A percentile compares a stretch with the other conserved stretches of the same genome.
phyloP scores from a whole-genome alignment of 108 stramenopile genomes.

The Cyclotella atomus region DNA sequence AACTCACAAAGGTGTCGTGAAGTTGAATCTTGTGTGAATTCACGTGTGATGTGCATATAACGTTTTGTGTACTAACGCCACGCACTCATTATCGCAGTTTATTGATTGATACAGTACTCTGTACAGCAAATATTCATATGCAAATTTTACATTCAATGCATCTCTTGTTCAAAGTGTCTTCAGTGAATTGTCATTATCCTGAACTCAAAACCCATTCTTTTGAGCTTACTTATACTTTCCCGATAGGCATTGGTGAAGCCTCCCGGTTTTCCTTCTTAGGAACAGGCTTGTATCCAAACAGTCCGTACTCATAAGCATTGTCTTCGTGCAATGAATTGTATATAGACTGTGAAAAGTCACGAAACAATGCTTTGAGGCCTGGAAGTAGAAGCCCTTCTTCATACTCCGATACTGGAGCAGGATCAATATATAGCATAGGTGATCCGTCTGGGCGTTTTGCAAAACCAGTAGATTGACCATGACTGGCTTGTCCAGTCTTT shows the following conservation, averaged over 20 bases:
- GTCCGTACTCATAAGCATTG: slow-evolving; percentile 29
- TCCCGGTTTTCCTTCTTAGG: background rate
- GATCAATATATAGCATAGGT: slow-evolving; percentile 82
- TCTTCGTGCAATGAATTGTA: slow-evolving; percentile 24
- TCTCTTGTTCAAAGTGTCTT: background rate
- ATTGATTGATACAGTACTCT: background rate
- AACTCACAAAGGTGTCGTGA: no score
- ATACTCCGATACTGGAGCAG: slow-evolving; percentile 79
- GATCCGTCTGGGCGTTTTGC: slow-evolving; percentile 51
- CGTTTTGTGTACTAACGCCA: no score
- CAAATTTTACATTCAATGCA: background rate
- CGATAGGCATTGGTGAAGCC: background rate
- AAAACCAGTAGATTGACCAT: slow-evolving; percentile 34
- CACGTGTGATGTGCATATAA: no score
- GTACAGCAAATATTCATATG: background rate
- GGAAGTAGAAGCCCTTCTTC: slow-evolving; percentile 72
- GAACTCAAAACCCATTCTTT: no score
- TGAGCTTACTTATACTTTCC: background rate
- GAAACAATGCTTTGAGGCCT: slow-evolving; percentile 78
- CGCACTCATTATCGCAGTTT: no score
- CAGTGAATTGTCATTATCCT: no score
- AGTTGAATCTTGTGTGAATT: no score
- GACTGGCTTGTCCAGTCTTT: slow-evolving; percentile 21
- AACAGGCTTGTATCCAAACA: slow-evolving; percentile 35
- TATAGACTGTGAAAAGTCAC: slow-evolving; percentile 60